Conservation (phyloP, 2,329 filamentous ascomycete species). For the Pyricularia pennisetigena region DNA sequence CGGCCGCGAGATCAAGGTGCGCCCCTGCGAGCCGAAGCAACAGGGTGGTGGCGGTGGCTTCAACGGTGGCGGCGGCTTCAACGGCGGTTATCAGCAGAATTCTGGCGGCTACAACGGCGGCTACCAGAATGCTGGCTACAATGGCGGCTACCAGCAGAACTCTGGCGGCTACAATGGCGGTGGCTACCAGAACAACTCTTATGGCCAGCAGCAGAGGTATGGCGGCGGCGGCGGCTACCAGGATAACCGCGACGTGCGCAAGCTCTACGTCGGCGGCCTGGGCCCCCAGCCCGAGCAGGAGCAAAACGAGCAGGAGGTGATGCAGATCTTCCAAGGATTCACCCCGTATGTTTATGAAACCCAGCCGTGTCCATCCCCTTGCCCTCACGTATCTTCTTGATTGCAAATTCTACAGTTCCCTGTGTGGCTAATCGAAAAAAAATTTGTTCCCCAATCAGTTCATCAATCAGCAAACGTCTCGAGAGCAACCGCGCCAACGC, state of each 20-base stretch:
- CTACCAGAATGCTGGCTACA: conserved; percentile 8
- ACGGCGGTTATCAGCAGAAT: not conserved
- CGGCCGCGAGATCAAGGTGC: conserved; percentile 52
- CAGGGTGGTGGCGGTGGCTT: not conserved
- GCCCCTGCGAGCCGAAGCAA: conserved; percentile 50
- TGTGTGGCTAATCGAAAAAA: not conserved
- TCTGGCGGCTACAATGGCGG: conserved; percentile 28
- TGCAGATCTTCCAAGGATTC: conserved; percentile 33
- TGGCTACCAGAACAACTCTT: not conserved
- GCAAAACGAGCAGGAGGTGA: conserved; percentile 34
- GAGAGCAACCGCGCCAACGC: conserved; percentile 39
- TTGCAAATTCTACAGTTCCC: not conserved
- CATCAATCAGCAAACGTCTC: conserved; percentile 36
- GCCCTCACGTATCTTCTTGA: not conserved
- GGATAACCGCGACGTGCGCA: conserved; percentile 10
- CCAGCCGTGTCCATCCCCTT: not conserved
- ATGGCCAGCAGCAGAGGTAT: not conserved
- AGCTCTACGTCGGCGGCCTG: conserved; percentile 42
- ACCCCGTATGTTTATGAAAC: conserved; percentile 23
- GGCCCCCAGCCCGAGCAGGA: conserved; percentile 36
- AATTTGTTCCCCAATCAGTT: not conserved
- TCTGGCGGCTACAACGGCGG: conserved; percentile 2
- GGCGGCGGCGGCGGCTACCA: not conserved
- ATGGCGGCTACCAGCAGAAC: conserved; percentile 20
- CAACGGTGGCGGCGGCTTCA: conserved; percentile 4